These are phyloP conservation scores for Pseudogymnoascus sp. DNA, from an alignment of 2,329 filamentous ascomycete genomes.

Conservation along the genomic window DNA sequence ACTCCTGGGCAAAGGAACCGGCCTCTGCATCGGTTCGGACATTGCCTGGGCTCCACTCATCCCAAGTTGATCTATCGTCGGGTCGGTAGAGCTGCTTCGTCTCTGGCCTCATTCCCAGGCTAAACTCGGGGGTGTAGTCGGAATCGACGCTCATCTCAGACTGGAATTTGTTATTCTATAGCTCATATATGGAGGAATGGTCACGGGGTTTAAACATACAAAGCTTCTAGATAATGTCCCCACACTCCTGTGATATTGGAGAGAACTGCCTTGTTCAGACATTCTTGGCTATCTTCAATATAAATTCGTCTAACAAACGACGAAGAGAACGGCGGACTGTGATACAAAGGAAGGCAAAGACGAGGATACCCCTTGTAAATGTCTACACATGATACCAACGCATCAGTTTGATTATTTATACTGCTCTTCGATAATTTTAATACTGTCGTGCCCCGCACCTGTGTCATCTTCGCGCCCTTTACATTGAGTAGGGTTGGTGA, in stretches of 20 bases:
- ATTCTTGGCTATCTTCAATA: neutral
- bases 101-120: constrained; percentile 9
- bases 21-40: constrained; percentile 12
- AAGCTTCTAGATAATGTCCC: constrained; percentile 5
- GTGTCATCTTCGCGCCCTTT: neutral
- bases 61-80: constrained; percentile 15
- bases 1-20: constrained; percentile 13
- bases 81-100: constrained; percentile 16
- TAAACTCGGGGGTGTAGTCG: constrained; percentile 10
- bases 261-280: constrained; percentile 9
- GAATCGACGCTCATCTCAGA: constrained; percentile 13
- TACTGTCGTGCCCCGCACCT: neutral
- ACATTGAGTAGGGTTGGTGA: neutral
- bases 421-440: neutral
- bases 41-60: constrained; percentile 13
- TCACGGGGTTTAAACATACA: neutral
- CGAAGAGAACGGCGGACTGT: neutral
- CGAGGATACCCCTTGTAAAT: neutral
- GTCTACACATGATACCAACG: neutral
- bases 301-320: neutral
- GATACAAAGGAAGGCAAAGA: neutral
- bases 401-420: neutral
- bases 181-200: neutral
- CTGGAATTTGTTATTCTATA: neutral
- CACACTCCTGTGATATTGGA: constrained; percentile 10